Evolutionary conservation across 164 flowering plant species (phyloP), one percentile per base, ranked within the genome.

Genomic region (Dillenia turbinata): DNA sequence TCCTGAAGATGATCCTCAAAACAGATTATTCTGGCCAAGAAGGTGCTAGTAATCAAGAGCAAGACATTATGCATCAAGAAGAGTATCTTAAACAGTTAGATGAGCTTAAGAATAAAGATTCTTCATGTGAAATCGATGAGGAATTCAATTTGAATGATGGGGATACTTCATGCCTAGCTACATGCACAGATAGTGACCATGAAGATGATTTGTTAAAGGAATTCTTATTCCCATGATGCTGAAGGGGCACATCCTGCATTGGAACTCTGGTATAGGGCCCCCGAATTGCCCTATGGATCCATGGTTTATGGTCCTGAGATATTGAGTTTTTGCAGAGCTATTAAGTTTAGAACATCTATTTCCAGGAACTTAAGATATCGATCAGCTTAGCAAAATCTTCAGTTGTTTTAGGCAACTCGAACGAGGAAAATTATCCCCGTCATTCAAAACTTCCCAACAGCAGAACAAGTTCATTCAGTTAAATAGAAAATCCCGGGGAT

Each of bases 211-310:
- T 71, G 57, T 69, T 78, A n/a, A 78, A 77, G 61, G 61, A 64
- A 70, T 56, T 67, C 84, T 46, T 81, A 72, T 70, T 71, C 78
- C 15, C 82, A 78, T 49, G 85, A 82, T 19, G 70, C 57, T 9
- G 83, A 75, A 5, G 89, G 77, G 44, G 81, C 44, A 95, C 99
- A 51, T 89, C 96, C 4, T 86, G 96, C 69, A 91, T 95, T 13
- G 99, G 96, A 58, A 95, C 99, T 57, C 85, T 95, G 97, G 97
- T 95, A 77, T 71, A 77, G 87, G 71, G 90, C 97, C 13, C 97
- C 97, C 7, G 97, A 95, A 68, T 75, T 92, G 8, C 94, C 89
- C 19, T 95, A 83, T 65, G 99, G 99, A 15, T 83, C 97, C 19
- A 80, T 76, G 16, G 58, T 67, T 70, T 95, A 95, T 62, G 92